Base-by-base conservation (phyloP, 108 stramenopile genomes). In the Fragilariopsis cylindrus region DNA sequence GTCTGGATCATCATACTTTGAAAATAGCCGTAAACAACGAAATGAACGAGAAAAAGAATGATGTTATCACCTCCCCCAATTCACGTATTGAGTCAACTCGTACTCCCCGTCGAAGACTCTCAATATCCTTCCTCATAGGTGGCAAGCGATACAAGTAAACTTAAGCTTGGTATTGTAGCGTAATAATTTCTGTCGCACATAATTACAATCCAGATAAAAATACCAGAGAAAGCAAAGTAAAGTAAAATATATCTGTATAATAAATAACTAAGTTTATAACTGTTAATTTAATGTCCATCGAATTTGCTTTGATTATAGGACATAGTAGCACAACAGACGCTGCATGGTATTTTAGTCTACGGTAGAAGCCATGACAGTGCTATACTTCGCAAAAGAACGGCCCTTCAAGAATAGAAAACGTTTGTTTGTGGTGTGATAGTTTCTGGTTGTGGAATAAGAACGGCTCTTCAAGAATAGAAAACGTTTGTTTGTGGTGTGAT, bases 71-170 rank as follows among this genome's bases (percentile, higher is more conserved):
- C 21, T 30, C 21, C 21, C 21, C 21, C 43, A 43, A 45, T 63
- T 45, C 62, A 15, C 13, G 39, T 15, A 40, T 7, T 43, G 15
- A 3, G 43, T 21, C 39, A 8, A 45, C 44, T 63, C 62, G 42
- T 45, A 45, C 44, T 44, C 21, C 21, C 21, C 62, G 62, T 40
- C 62, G 62, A 9, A 63, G 40, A 45, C 19, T 63, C 40, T 41
- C 42, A 7, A 63, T 63, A 5, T 63, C 42, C 41, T 60, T 60
- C 21, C 58, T 60, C 9, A 60, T 41, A 60, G 58, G 16, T 30
- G n/a, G 58, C 42, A 63, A 63, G 13, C 42, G 62, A 7, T 45
- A 63, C n/a, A n/a, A 63, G 58, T 18, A 4, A 18, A 60, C 41
- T 21, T 60, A 60, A 41, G 58, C 41, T 60, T 60, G 19, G 11